Evolutionary conservation across 2,329 filamentous ascomycete genomes (phyloP).

Genomic region (Periglandula ipomoeae): DNA sequence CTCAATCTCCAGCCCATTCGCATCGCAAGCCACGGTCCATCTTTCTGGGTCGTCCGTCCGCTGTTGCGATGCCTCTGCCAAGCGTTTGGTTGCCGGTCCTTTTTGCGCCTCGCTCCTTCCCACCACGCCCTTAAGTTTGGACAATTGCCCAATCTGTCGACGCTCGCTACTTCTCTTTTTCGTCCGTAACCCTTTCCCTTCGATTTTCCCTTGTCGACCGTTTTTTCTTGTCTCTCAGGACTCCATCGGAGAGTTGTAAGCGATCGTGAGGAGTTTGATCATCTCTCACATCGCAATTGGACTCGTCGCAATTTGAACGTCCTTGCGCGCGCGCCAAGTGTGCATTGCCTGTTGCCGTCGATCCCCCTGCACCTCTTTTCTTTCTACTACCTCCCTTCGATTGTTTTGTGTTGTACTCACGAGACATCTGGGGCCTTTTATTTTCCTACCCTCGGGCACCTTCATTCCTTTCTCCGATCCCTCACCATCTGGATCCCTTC

Average conservation of each 20-base stretch:
- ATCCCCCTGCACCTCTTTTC: background rate
- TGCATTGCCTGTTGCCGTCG: background rate
- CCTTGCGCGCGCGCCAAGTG: no score
- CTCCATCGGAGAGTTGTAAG: background rate
- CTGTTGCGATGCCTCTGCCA: background rate
- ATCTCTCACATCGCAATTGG: background rate
- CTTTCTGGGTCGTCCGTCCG: no score
- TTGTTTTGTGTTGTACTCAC: background rate
- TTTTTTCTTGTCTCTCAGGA: background rate
- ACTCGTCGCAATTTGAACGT: background rate
- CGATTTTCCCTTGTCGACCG: background rate
- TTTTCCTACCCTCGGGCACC: background rate
- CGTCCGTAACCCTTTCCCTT: background rate
- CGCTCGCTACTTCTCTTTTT: background rate
- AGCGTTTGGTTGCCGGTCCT: constrained; percentile 48
- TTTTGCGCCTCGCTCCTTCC: constrained; percentile 70
- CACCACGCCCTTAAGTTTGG: background rate
- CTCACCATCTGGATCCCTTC: no score
- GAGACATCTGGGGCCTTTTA: background rate
- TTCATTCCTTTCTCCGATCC: background rate
- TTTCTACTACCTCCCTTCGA: background rate
- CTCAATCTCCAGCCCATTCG: no score
- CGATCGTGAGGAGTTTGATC: background rate
- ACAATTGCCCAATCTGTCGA: background rate
- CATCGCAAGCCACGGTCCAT: no score